These are phyloP conservation scores for Hypoxylon fragiforme DNA, from an alignment of 495 filamentous ascomycete genomes.

Conservation along the genomic window DNA sequence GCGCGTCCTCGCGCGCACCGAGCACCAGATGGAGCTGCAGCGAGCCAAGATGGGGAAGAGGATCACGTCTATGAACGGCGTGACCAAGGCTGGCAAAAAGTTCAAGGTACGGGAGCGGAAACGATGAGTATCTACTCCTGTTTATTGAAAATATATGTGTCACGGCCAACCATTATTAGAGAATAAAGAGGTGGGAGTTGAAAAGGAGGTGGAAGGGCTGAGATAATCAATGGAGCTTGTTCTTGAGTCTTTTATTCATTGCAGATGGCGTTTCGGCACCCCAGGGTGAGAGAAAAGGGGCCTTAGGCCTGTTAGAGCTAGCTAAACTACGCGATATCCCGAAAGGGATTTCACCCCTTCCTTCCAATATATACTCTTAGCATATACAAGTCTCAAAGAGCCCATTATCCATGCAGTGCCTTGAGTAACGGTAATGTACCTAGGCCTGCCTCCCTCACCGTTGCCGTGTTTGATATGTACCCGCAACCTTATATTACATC, in stretches of 20 bases:
- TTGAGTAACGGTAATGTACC: too few relatives aligned
- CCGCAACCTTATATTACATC: slow-evolving; percentile 28
- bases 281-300: too few relatives aligned
- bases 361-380: slow-evolving; percentile 23
- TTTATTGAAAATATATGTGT: too few relatives aligned
- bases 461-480: too few relatives aligned
- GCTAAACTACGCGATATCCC: slow-evolving; percentile 36
- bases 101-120: slow-evolving; percentile 85
- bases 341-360: slow-evolving; percentile 24
- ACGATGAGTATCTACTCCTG: slow-evolving; percentile 39
- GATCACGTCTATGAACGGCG: slow-evolving; percentile 64
- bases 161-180: too few relatives aligned
- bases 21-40: slow-evolving; percentile 74
- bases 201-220: too few relatives aligned
- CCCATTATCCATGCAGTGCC: too few relatives aligned
- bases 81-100: slow-evolving; percentile 79
- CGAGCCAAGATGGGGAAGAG: slow-evolving; percentile 69
- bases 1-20: slow-evolving; percentile 68
- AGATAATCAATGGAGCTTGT: slow-evolving; percentile 7
- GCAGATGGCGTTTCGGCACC: slow-evolving; percentile 30
- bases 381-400: slow-evolving; percentile 1
- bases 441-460: too few relatives aligned
- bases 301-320: slow-evolving; percentile 25
- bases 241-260: slow-evolving; percentile 26
- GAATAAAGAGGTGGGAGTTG: too few relatives aligned